Percentiles rank a stretch among this genome's conserved stretches.
Conservation (phyloP, 2,329 filamentous ascomycete genomes). For the Diaporthe capsici region DNA sequence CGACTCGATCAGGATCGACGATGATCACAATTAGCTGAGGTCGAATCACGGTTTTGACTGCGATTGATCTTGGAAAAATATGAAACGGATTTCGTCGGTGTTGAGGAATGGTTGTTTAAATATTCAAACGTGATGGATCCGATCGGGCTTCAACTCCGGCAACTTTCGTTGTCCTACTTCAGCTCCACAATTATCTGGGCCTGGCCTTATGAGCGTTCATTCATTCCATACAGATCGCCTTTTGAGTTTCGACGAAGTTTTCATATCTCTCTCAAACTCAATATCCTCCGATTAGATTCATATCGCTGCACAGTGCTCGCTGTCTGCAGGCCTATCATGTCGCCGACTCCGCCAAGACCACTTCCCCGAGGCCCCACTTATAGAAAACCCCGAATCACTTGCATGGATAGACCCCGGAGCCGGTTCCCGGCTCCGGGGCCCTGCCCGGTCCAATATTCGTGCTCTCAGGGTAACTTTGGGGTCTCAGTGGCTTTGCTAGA, state of each 20-base stretch:
- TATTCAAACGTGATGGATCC: background rate
- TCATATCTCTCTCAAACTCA: background rate
- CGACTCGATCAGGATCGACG: too few relatives aligned
- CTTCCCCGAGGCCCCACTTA: background rate
- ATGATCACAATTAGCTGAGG: too few relatives aligned
- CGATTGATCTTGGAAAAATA: background rate
- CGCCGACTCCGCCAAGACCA: background rate
- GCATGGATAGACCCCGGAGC: background rate
- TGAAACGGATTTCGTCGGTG: background rate
- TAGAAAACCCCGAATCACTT: background rate
- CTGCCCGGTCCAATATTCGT: background rate
- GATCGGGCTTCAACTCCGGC: background rate
- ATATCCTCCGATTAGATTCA: background rate
- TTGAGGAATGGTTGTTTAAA: too few relatives aligned
- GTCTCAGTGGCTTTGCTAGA: too few relatives aligned
- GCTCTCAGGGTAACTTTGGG: too few relatives aligned
- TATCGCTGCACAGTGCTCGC: background rate
- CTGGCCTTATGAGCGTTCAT: background rate
- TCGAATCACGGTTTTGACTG: background rate
- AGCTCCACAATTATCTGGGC: background rate
- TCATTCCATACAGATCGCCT: rapidly evolving
- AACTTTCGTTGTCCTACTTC: background rate
- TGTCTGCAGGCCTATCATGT: background rate
- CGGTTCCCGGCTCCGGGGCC: background rate
- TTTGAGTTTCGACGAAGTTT: background rate